These are phyloP conservation scores for Fusarium graminum DNA, from an alignment of 2,329 filamentous ascomycete genomes.

Conservation along the genomic window DNA sequence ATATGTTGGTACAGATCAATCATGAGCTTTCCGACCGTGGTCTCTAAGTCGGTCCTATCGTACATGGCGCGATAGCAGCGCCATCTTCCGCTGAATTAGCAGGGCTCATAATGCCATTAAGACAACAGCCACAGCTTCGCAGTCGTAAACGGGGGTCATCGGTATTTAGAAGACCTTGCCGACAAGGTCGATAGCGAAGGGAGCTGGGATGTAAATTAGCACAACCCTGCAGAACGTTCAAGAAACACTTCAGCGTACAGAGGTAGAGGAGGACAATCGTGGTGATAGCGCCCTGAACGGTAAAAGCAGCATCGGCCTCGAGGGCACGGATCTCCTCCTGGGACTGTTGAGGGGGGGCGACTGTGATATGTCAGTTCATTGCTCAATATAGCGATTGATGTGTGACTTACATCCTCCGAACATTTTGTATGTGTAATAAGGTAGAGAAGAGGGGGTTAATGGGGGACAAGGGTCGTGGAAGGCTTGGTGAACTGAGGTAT, in stretches of 20 bases:
- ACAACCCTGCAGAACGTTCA: background rate
- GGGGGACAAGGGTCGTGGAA: slow-evolving; percentile 17
- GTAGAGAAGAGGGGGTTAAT: slow-evolving; percentile 6
- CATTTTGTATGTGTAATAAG: slow-evolving; percentile 59
- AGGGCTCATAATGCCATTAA: slow-evolving; percentile 20
- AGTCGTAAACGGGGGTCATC: slow-evolving; percentile 1
- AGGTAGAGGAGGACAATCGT: slow-evolving; percentile 79
- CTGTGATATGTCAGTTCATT: slow-evolving; percentile 55
- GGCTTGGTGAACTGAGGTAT: slow-evolving; percentile 31
- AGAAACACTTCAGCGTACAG: slow-evolving; percentile 66
- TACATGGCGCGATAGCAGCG: slow-evolving; percentile 38
- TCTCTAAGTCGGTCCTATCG: slow-evolving; percentile 42
- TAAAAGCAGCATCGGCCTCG: slow-evolving; percentile 75
- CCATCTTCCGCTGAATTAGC: slow-evolving; percentile 26
- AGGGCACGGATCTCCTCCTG: slow-evolving; percentile 77
- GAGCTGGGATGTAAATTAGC: slow-evolving; percentile 57
- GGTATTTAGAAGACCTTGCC: slow-evolving; percentile 58
- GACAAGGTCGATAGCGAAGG: slow-evolving; percentile 69
- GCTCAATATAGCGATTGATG: background rate
- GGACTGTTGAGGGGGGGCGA: slow-evolving; percentile 76
- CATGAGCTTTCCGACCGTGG: slow-evolving; percentile 42
- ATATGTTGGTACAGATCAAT: slow-evolving; percentile 46
- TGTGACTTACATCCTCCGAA: slow-evolving; percentile 71
- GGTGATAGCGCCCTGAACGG: slow-evolving; percentile 75
- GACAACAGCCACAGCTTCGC: slow-evolving; percentile 11